phyloP scores from a whole-genome alignment of 495 filamentous ascomycete species.

The Collariella sp. region DNA sequence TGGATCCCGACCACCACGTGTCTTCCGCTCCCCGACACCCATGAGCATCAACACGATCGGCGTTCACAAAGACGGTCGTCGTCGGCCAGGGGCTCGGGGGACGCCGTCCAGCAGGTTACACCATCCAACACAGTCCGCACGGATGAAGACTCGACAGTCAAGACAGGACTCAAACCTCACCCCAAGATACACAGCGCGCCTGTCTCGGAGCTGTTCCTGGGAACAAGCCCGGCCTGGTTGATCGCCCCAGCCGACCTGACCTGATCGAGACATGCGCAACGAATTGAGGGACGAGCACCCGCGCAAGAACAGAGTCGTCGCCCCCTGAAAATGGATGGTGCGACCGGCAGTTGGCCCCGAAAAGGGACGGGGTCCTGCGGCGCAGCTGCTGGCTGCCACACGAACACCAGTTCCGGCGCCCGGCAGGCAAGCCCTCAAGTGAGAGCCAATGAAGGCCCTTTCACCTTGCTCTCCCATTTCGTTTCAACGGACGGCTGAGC shows the following conservation, averaged over 20 bases:
- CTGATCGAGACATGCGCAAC: not conserved
- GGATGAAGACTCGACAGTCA: no score
- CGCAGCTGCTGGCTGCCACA: constrained; percentile 1
- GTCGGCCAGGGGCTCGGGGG: not conserved
- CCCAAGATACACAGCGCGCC: no score
- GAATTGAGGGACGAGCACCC: not conserved
- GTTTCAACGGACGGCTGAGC: no score
- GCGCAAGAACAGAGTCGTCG: not conserved
- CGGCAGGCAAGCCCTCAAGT: not conserved
- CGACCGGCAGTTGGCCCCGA: constrained; percentile 3
- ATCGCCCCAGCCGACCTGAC: not conserved
- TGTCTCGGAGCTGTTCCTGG: no score
- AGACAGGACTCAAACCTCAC: no score
- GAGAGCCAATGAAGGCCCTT: not conserved
- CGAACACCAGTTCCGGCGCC: not conserved
- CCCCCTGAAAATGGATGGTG: not conserved
- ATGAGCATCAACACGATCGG: constrained; percentile 3
- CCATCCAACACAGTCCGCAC: no score
- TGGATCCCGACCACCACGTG: constrained; percentile 7
- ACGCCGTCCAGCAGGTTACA: not conserved
- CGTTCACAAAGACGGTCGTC: not conserved
- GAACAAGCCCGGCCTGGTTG: no score
- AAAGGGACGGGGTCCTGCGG: not conserved
- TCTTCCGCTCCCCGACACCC: constrained; percentile 1
- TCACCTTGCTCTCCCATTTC: no score